Percentiles rank a stretch among this genome's conserved stretches.
These are phyloP conservation scores for Cercospora sesami DNA, from an alignment of 2,329 filamentous ascomycete species.

Conservation along the genomic window DNA sequence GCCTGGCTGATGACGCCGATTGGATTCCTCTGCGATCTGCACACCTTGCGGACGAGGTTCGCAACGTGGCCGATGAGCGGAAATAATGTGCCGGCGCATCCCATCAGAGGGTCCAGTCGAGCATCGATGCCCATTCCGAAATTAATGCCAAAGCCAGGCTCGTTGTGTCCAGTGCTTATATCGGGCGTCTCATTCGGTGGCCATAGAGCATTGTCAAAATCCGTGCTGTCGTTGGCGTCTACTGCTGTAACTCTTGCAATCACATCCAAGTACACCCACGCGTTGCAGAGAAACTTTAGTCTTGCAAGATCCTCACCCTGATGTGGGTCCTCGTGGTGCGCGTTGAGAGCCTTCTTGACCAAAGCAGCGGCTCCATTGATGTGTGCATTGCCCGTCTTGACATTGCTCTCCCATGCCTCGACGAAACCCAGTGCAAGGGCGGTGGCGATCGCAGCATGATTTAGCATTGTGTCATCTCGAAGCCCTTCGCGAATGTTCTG, in stretches of 20 bases:
- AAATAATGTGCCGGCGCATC: conserved; percentile 66
- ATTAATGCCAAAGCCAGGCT: conserved; percentile 41
- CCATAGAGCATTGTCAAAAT: conserved; percentile 51
- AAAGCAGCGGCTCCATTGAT: conserved; percentile 66
- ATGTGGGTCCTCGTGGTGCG: conserved; percentile 46
- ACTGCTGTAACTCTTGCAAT: conserved; percentile 66
- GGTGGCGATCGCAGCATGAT: conserved; percentile 68
- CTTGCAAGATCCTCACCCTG: conserved; percentile 53
- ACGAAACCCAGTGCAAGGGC: conserved; percentile 68
- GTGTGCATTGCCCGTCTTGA: conserved; percentile 67
- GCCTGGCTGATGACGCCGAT: conserved; percentile 63
- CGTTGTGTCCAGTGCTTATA: conserved; percentile 13
- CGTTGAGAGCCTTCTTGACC: conserved; percentile 59
- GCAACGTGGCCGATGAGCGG: conserved; percentile 67
- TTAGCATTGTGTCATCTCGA: conserved; percentile 57
- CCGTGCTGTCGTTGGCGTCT: conserved; percentile 57
- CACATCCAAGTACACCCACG: conserved; percentile 73
- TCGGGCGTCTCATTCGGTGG: conserved; percentile 14
- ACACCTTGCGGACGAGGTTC: conserved; percentile 63
- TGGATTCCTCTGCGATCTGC: conserved; percentile 57
- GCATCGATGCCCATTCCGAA: conserved; percentile 46
- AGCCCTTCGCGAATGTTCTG: conserved; percentile 59
- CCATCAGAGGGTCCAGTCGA: conserved; percentile 70
- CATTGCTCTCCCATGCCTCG: conserved; percentile 70
- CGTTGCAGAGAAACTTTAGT: conserved; percentile 68